phyloP scores from a whole-genome alignment of 1,284 basidiomycete species.

The Melampsora medusae region DNA sequence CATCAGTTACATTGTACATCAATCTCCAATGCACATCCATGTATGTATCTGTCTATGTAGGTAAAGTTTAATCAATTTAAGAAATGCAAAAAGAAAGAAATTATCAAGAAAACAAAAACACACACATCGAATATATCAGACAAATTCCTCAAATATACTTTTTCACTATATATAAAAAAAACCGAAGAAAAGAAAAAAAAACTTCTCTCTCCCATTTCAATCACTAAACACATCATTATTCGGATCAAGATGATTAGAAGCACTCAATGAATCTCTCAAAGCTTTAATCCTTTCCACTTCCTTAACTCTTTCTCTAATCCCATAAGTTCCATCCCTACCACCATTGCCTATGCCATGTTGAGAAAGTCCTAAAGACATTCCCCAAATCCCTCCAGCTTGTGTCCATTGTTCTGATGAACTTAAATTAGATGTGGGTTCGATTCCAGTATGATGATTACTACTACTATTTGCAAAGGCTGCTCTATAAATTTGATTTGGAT shows the following conservation, averaged over 20 bases:
- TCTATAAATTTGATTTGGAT: conserved; percentile 1
- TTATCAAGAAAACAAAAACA: too few species aligned
- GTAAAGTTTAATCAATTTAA: too few species aligned
- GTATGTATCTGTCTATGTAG: too few species aligned
- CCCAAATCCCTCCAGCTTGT: conserved; percentile 16
- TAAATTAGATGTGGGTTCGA: not conserved
- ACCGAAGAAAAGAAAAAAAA: not conserved
- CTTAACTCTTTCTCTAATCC: conserved; percentile 26
- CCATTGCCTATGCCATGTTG: not conserved
- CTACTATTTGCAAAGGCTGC: conserved; percentile 4
- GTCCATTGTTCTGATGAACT: not conserved
- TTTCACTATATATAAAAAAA: not conserved
- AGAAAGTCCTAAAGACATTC: conserved; percentile 13
- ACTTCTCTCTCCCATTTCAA: not conserved
- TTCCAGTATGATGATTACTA: not conserved
- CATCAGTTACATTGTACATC: too few species aligned
- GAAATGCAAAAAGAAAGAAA: too few species aligned
- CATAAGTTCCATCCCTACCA: not conserved
- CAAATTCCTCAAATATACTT: too few species aligned
- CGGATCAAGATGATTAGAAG: not conserved
- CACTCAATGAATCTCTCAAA: not conserved
- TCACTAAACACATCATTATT: not conserved
- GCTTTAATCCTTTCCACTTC: conserved; percentile 23
- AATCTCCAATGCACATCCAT: too few species aligned
- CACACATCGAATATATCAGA: too few species aligned